phyloP scores from a whole-genome alignment of 768 basidiomycete genomes.

The Lactifluus subvellereus region DNA sequence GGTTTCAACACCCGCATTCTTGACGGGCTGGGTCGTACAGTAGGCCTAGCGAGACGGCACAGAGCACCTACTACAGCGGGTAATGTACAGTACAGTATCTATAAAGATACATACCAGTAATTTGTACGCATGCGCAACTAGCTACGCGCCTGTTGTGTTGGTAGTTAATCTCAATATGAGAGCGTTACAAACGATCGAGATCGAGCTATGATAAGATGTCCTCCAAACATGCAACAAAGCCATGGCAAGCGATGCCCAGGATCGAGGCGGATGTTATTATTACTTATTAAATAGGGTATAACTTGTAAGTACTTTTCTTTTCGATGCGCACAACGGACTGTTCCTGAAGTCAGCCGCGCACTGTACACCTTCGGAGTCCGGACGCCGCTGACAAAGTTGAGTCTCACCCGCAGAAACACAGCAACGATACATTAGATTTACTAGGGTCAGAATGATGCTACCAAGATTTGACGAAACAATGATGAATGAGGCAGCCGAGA shows the following conservation, averaged over 20 bases:
- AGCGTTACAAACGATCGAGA: conserved; percentile 58
- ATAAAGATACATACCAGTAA: no score
- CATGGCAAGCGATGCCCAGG: conserved; percentile 84
- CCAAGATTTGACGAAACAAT: conserved; percentile 63
- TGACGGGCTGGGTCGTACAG: conserved; percentile 61
- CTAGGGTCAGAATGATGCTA: conserved; percentile 48
- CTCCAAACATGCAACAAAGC: conserved; percentile 49
- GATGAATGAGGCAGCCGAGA: conserved; percentile 76
- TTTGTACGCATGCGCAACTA: no score
- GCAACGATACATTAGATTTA: conserved; percentile 49
- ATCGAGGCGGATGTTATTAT: conserved; percentile 53
- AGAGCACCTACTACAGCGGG: no score
- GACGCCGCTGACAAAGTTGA: conserved; percentile 57
- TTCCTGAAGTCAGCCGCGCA: conserved; percentile 17
- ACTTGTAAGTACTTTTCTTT: conserved; percentile 24
- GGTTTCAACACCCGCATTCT: conserved; percentile 76
- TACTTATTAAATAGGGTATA: conserved; percentile 68
- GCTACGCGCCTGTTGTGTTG: no score
- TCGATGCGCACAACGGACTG: conserved; percentile 49
- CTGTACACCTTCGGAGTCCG: background rate
- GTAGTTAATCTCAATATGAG: conserved; percentile 38
- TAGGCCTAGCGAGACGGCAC: no score
- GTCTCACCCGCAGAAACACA: conserved; percentile 62
- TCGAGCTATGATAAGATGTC: conserved; percentile 39
- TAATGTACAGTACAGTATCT: no score